Conservation (phyloP, 768 basidiomycete genomes). For the Cantharellus anzutake region DNA sequence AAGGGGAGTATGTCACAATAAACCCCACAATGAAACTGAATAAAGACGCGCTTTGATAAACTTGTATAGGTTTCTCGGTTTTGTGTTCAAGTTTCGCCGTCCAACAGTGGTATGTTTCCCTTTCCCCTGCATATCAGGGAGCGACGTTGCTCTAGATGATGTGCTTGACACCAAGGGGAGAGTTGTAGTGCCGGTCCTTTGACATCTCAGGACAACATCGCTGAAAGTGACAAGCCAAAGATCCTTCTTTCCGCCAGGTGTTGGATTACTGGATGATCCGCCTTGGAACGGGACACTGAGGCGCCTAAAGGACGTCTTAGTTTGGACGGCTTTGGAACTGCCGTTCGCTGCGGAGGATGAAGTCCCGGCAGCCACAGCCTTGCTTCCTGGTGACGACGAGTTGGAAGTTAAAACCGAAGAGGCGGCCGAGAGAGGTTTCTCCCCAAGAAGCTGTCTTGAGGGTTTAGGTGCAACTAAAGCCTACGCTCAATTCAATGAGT, state of each 20-base stretch:
- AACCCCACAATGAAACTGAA: slow-evolving; percentile 2
- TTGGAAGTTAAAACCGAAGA: not conserved
- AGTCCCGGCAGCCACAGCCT: slow-evolving; percentile 8
- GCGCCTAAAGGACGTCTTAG: slow-evolving; percentile 75
- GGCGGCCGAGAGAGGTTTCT: slow-evolving; percentile 26
- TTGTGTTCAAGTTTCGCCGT: slow-evolving; percentile 52
- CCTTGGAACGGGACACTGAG: slow-evolving; percentile 72
- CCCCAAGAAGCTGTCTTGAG: slow-evolving; percentile 71
- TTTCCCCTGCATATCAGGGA: slow-evolving; percentile 71
- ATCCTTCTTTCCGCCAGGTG: slow-evolving; percentile 56
- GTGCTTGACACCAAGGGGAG: slow-evolving; percentile 46
- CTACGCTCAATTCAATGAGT: slow-evolving; percentile 10
- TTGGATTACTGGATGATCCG: slow-evolving; percentile 17
- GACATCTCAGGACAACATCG: slow-evolving; percentile 85
- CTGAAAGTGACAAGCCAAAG: slow-evolving; percentile 92
- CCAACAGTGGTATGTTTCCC: slow-evolving; percentile 63
- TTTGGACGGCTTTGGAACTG: slow-evolving; percentile 39
- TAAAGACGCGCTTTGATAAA: slow-evolving; percentile 53
- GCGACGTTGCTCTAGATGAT: slow-evolving; percentile 41
- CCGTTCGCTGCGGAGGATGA: slow-evolving; percentile 19
- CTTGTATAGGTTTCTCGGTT: slow-evolving; percentile 83
- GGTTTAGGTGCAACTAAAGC: slow-evolving; percentile 73
- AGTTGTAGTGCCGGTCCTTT: slow-evolving; percentile 75
- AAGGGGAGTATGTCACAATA: not conserved
- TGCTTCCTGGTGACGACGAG: not conserved